Base-by-base conservation (phyloP, 768 basidiomycete species). In the Agrocybe chaxingu region DNA sequence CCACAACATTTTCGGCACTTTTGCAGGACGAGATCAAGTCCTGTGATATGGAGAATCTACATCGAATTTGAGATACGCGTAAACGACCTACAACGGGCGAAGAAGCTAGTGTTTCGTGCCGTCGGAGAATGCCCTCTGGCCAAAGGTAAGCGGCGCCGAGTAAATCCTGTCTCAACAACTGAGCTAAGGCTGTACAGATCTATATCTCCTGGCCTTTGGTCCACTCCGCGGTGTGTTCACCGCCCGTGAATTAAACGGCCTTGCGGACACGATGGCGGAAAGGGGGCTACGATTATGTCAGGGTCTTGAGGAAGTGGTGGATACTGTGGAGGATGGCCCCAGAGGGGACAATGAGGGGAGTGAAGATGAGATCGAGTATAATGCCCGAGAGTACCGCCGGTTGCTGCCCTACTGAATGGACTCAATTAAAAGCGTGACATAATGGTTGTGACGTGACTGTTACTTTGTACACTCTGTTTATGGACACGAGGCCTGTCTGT, bases 181-280 rank as follows among this genome's bases (percentile, higher is more conserved):
- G 30, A 30, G 48, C 51, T 29, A 54, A 19, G 9, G 4, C 18
- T 13, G 13, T 39, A 54, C 62, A 92, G 89, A 84, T 42, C 66
- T 92, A 40, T 91, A 92, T 74, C 68, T 92, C 53, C 57, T 89
- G 41, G 90, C 89, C 12, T 92, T 91, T 67, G 81, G 83, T 47
- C 77, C 81, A 3, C 70, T 92, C 48, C 79, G 89, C 29, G 62
- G 70, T 3, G 82, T 77, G 43, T 92, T 92, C 64, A 75, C 68
- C 42, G 56, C 66, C 12, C 66, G 69, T 11, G 89, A 92, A 64
- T 70, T 92, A 55, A 74, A 74, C 45, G 72, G 62, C 16, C 75
- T 86, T 47, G 84, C 74, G 42, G 87, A 89, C 49, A 78, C 79
- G 3, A 92, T 92, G 90, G 84, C 76, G 4, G 90, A 92, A 62